phyloP scores from a whole-genome alignment of 441 rosid genomes.

The Mallotus repandus region DNA sequence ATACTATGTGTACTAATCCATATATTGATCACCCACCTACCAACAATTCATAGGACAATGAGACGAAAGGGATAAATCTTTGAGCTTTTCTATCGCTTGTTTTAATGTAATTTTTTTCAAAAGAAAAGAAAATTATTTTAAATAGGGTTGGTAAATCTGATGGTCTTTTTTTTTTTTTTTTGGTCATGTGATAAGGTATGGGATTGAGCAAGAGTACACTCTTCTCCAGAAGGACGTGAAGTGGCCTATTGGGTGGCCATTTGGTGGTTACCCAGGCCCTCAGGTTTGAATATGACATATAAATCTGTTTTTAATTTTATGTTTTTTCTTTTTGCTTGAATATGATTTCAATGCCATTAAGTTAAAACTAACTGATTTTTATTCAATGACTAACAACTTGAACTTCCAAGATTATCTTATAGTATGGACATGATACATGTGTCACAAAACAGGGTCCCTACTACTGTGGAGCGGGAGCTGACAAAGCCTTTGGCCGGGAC shows the following conservation, averaged over 20 bases:
- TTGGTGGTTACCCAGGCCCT: constrained; percentile 76
- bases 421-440: background rate
- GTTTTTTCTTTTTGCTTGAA: no score
- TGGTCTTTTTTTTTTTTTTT: background rate
- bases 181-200: constrained; percentile 42
- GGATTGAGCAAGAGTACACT: constrained; percentile 86
- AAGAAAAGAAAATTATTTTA: no score
- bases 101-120: no score
- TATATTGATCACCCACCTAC: no score
- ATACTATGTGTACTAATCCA: no score
- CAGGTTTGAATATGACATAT: constrained; percentile 35
- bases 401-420: no score
- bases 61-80: no score
- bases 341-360: background rate
- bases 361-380: background rate
- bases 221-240: constrained; percentile 58
- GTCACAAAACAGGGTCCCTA: constrained; percentile 55
- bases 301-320: background rate
- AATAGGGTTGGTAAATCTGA: no score
- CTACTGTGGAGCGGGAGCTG: constrained; percentile 75
- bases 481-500: constrained; percentile 72
- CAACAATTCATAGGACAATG: no score
- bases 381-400: no score
- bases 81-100: no score
- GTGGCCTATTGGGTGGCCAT: constrained; percentile 87